Percentiles rank a stretch among this genome's conserved stretches.
phyloP scores from a whole-genome alignment of 2,329 filamentous ascomycete genomes.

The Phialophora expanda region DNA sequence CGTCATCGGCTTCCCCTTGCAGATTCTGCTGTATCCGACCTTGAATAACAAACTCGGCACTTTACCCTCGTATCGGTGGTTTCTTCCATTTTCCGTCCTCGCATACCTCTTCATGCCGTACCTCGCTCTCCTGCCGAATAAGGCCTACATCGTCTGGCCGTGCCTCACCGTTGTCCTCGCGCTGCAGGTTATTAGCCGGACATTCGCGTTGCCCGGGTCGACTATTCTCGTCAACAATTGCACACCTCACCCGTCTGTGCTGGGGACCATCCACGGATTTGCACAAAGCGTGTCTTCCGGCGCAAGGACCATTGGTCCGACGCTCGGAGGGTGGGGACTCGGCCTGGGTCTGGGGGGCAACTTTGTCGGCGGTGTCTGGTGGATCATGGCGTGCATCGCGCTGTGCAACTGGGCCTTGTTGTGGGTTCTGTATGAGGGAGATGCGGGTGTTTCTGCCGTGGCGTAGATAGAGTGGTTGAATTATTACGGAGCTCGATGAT shows the following conservation, averaged over 20 bases:
- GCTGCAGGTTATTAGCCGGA: conserved; percentile 74
- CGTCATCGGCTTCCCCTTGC: conserved; percentile 73
- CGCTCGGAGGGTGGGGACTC: conserved; percentile 60
- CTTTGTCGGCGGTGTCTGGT: conserved; percentile 63
- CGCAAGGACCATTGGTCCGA: conserved; percentile 62
- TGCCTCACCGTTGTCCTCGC: conserved; percentile 68
- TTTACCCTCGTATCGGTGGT: conserved; percentile 69
- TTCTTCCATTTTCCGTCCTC: conserved; percentile 71
- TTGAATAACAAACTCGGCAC: conserved; percentile 71
- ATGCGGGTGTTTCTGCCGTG: conserved; percentile 22
- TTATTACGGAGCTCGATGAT: neutral
- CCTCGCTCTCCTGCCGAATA: conserved; percentile 69
- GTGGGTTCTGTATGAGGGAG: conserved; percentile 67
- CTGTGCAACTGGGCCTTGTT: conserved; percentile 63
- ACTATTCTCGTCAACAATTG: conserved; percentile 67
- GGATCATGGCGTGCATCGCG: conserved; percentile 61
- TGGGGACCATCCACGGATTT: conserved; percentile 65
- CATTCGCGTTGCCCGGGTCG: conserved; percentile 67
- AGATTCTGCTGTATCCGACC: conserved; percentile 72
- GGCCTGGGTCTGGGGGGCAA: conserved; percentile 60
- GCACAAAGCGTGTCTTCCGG: conserved; percentile 62
- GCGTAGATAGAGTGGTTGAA: neutral
- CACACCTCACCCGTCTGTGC: conserved; percentile 60
- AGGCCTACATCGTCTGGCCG: conserved; percentile 63
- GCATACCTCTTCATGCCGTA: conserved; percentile 74